These are phyloP conservation scores for Colletotrichum simmondsii DNA, from an alignment of 2,329 filamentous ascomycete species.

Conservation along the genomic window DNA sequence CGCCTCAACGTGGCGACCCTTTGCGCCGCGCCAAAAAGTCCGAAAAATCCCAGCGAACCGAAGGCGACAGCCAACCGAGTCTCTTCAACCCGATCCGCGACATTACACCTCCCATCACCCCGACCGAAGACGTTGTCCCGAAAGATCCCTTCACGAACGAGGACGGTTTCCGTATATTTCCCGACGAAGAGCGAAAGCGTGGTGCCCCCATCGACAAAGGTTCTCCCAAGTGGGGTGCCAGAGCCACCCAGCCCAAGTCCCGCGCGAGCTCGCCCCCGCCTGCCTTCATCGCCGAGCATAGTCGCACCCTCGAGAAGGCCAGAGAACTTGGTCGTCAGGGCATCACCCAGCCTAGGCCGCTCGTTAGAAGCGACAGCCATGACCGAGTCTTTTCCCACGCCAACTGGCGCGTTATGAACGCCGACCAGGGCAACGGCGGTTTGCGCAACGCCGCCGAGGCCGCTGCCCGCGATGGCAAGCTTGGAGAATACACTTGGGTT, in stretches of 20 bases:
- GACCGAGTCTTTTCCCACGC: constrained; percentile 80
- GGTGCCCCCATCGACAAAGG: constrained; percentile 78
- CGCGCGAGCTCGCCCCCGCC: constrained; percentile 80
- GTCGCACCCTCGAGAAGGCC: constrained; percentile 66
- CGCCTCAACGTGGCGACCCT: constrained; percentile 51
- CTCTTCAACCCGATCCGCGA: constrained; percentile 61
- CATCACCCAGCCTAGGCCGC: constrained; percentile 63
- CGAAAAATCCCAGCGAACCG: constrained; percentile 18
- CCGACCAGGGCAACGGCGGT: constrained; percentile 92
- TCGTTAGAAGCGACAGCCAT: constrained; percentile 69
- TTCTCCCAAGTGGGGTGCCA: constrained; percentile 80
- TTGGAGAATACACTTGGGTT: constrained; percentile 86
- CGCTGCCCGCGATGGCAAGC: constrained; percentile 74
- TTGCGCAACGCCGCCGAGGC: constrained; percentile 89
- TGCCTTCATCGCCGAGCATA: constrained; percentile 78
- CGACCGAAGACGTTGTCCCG: constrained; percentile 56
- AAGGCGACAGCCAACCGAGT: constrained; percentile 57
- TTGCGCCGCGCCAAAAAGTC: constrained; percentile 39
- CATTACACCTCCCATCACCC: constrained; percentile 67
- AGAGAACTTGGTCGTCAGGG: constrained; percentile 67
- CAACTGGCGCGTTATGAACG: constrained; percentile 84
- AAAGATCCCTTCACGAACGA: constrained; percentile 67
- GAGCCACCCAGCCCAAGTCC: constrained; percentile 82
- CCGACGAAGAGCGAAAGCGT: constrained; percentile 58
- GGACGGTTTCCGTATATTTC: constrained; percentile 66